Percentiles rank a stretch among this genome's conserved stretches.
Conservation (phyloP, 2,329 filamentous ascomycete species). For the Orbilia ellipsospora region DNA sequence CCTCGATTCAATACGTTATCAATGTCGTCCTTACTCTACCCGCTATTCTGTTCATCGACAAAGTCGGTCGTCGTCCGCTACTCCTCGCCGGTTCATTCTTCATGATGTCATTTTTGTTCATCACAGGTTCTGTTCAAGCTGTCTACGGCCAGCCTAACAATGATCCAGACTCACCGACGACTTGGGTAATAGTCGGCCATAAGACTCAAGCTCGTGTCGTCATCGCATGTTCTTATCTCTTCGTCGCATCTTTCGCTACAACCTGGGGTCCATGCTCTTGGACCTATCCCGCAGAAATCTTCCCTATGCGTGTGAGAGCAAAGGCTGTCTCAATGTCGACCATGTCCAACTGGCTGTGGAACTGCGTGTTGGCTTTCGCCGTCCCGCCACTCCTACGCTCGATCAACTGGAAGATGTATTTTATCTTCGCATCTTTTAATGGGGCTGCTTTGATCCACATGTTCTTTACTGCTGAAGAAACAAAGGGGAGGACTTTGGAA, state of each 20-base stretch:
- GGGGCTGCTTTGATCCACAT: conserved; percentile 75
- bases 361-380: conserved; percentile 69
- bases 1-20: conserved; percentile 73
- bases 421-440: conserved; percentile 81
- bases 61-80: conserved; percentile 69
- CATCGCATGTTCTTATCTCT: conserved; percentile 77
- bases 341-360: conserved; percentile 72
- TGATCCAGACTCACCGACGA: conserved; percentile 65
- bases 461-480: conserved; percentile 71
- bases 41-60: conserved; percentile 72
- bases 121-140: conserved; percentile 72
- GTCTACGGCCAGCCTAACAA: conserved; percentile 68
- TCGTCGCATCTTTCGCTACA: conserved; percentile 75
- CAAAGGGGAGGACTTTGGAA: conserved; percentile 75
- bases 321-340: conserved; percentile 73
- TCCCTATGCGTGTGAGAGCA: conserved; percentile 71
- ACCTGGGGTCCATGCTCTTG: conserved; percentile 72
- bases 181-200: conserved; percentile 70
- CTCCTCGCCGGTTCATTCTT: conserved; percentile 69
- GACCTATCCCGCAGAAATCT: conserved; percentile 73
- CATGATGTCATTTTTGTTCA: conserved; percentile 73
- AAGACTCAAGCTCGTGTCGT: conserved; percentile 71
- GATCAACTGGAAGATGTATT: conserved; percentile 72
- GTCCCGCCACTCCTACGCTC: conserved; percentile 67
- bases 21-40: conserved; percentile 72